Evolutionary conservation across 139 green algal species (phyloP).

Genomic region (Tetradesmus lagerheimii): DNA sequence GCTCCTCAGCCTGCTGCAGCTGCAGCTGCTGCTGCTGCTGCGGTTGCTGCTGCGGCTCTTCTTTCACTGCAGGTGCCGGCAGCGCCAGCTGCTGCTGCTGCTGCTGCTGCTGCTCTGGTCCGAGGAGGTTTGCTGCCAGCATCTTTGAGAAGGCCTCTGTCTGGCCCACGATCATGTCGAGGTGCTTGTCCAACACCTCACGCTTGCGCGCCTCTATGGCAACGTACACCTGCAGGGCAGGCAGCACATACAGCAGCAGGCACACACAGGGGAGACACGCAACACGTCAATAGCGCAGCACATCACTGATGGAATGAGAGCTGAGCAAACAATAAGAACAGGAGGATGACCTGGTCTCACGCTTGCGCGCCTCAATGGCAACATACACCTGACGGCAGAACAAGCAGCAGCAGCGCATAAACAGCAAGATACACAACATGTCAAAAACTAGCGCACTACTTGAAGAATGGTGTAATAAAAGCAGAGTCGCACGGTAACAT

Average conservation of each 20-base stretch:
- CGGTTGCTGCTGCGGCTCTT: not conserved
- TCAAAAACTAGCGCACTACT: no score
- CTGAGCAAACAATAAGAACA: no score
- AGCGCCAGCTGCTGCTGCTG: constrained; percentile 9
- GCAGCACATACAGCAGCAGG: not conserved
- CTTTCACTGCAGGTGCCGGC: not conserved
- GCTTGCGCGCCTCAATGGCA: constrained; percentile 67
- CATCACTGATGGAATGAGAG: no score
- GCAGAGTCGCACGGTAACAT: no score
- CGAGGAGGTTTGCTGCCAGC: constrained; percentile 80
- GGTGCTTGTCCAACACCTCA: constrained; percentile 83
- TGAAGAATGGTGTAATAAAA: no score
- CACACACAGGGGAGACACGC: no score
- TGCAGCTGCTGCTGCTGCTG: constrained; percentile 25
- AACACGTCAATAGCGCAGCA: no score
- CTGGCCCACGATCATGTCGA: constrained; percentile 95
- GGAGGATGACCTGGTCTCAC: no score
- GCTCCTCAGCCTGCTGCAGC: not conserved
- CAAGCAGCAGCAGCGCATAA: not conserved
- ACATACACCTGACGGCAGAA: constrained; percentile 37
- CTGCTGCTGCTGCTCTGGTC: constrained; percentile 27
- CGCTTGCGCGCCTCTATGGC: constrained; percentile 72
- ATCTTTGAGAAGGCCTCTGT: constrained; percentile 94
- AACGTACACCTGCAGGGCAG: constrained; percentile 42
- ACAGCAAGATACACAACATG: no score